A percentile compares a stretch with the other conserved stretches of the same genome.
Evolutionary conservation across 169 alveolate species (phyloP).

Genomic region (Ichthyophthirius multifiliis): DNA sequence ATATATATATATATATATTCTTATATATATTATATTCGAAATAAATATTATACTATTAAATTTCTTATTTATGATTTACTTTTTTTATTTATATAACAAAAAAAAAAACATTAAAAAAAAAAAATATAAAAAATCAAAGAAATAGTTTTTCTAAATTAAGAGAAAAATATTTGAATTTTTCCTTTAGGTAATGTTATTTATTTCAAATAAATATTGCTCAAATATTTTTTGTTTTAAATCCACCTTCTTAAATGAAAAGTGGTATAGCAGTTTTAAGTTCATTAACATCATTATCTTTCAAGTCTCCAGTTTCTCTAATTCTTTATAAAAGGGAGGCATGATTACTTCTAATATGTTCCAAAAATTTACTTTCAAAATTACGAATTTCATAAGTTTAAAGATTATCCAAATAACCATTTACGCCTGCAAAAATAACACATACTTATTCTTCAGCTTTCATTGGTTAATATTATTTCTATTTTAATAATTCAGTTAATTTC

Average conservation of each 20-base stretch:
- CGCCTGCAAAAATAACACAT: slow-evolving; percentile 79
- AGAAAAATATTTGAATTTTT: no score
- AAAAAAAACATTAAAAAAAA: no score
- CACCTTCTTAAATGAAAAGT: slow-evolving; percentile 7
- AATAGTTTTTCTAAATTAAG: no score
- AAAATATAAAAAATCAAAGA: no score
- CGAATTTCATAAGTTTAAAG: slow-evolving; percentile 65
- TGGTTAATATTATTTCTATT: slow-evolving; percentile 88
- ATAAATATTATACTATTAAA: no score
- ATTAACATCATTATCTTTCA: background rate
- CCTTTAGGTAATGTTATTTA: no score
- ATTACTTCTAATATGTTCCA: slow-evolving; percentile 57
- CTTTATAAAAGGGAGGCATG: slow-evolving; percentile 55
- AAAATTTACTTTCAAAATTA: slow-evolving; percentile 64
- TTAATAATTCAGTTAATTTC: slow-evolving; percentile 90
- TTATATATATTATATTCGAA: no score
- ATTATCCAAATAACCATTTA: slow-evolving; percentile 74
- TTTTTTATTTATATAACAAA: no score
- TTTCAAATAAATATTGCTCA: no score
- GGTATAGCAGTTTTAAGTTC: background rate
- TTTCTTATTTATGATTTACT: no score
- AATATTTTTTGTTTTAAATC: background rate
- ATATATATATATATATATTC: no score
- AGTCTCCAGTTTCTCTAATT: slow-evolving; percentile 39
- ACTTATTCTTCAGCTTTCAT: slow-evolving; percentile 76